phyloP scores from a whole-genome alignment of 2,329 filamentous ascomycete species.

The Cladophialophora yegresii region DNA sequence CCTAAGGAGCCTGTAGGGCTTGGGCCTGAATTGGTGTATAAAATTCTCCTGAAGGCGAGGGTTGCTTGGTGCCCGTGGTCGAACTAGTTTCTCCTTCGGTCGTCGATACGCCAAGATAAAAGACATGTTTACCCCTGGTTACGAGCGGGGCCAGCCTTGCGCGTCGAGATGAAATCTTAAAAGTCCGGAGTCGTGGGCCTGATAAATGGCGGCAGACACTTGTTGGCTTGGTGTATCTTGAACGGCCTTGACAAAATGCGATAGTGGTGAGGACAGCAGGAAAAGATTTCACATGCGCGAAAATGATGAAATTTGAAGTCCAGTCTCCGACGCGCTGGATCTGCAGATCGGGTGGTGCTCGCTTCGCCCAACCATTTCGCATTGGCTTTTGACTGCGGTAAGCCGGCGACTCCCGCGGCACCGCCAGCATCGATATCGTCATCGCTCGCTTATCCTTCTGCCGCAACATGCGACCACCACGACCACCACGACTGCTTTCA shows the following conservation, averaged over 20 bases:
- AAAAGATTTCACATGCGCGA: constrained; percentile 11
- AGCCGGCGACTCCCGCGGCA: neutral
- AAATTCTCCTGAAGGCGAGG: constrained; percentile 23
- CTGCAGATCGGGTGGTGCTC: constrained; percentile 5
- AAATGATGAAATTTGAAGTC: constrained; percentile 12
- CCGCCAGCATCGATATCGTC: neutral
- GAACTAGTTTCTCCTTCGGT: constrained; percentile 28
- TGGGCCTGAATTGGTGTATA: constrained; percentile 9
- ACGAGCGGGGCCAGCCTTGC: neutral
- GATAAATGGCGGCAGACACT: neutral
- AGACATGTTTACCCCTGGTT: constrained; percentile 17
- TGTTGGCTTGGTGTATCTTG: neutral
- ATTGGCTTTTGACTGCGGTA: neutral
- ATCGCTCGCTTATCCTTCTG: neutral
- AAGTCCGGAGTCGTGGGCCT: neutral
- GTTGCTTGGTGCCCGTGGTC: constrained; percentile 22
- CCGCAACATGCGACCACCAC: neutral
- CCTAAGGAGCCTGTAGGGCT: constrained; percentile 35
- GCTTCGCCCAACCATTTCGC: neutral
- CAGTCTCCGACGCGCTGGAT: constrained; percentile 6
- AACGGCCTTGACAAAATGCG: neutral
- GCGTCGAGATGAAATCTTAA: neutral
- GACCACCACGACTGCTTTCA: neutral
- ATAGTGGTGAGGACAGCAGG: neutral
- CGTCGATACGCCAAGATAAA: constrained; percentile 34